Percentiles rank a stretch among this genome's conserved stretches.
Evolutionary conservation across 2,329 filamentous ascomycete genomes (phyloP).

Genomic region (Alternaria metachromatica): DNA sequence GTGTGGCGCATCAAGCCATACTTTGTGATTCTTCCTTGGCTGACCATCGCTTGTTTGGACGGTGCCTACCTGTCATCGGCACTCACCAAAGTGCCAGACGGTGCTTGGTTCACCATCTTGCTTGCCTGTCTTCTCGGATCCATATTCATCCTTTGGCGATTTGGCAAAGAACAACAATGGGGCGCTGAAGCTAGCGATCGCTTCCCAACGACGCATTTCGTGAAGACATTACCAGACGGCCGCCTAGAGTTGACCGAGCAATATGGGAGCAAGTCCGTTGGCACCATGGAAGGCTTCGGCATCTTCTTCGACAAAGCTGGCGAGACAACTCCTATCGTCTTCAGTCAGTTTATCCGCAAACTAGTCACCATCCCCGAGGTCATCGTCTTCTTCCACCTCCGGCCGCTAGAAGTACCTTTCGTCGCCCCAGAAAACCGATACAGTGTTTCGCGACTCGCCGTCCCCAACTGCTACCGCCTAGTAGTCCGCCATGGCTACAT

Average conservation of each 20-base stretch:
- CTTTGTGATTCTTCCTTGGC: conserved; percentile 67
- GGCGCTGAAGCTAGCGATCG: conserved; percentile 68
- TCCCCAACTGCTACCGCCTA: conserved; percentile 72
- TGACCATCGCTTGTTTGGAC: conserved; percentile 71
- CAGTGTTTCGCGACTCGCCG: conserved; percentile 52
- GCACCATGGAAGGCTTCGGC: conserved; percentile 63
- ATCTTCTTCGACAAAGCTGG: conserved; percentile 83
- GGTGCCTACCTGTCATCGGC: conserved; percentile 73
- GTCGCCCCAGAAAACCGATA: conserved; percentile 55
- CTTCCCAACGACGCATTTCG: conserved; percentile 55
- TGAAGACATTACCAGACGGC: conserved; percentile 43
- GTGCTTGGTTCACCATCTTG: conserved; percentile 78
- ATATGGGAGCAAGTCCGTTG: conserved; percentile 44
- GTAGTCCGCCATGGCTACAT: conserved; percentile 75
- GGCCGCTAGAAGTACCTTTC: conserved; percentile 64
- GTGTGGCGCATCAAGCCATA: conserved; percentile 71
- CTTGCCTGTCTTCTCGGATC: conserved; percentile 67
- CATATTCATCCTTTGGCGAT: conserved; percentile 78
- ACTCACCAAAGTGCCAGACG: conserved; percentile 74
- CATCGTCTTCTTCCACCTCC: conserved; percentile 77
- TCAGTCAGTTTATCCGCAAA: conserved; percentile 75
- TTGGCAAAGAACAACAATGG: conserved; percentile 81
- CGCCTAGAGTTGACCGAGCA: conserved; percentile 47
- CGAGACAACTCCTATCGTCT: conserved; percentile 68
- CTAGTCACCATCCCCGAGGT: conserved; percentile 72